phyloP scores from a whole-genome alignment of 2,329 filamentous ascomycete genomes.

The Colletotrichum tanaceti region DNA sequence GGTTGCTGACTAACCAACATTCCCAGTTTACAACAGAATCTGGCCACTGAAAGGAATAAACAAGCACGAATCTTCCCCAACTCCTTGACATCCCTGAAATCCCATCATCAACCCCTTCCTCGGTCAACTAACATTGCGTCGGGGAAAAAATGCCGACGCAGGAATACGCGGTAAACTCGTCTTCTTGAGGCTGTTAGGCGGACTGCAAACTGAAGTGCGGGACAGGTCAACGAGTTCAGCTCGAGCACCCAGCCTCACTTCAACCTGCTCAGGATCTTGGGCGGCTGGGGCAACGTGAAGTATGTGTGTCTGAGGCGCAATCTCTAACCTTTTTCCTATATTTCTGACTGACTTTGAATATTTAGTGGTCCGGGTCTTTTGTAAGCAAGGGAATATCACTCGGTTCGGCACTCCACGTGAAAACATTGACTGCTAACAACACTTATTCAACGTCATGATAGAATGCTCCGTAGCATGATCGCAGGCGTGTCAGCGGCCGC shows the following conservation, averaged over 20 bases:
- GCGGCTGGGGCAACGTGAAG: slow-evolving; percentile 43
- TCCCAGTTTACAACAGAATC: no score
- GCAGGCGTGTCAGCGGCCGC: slow-evolving; percentile 42
- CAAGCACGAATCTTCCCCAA: no score
- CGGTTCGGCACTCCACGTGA: no score
- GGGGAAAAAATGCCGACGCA: background rate
- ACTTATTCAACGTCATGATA: no score
- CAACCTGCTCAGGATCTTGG: slow-evolving; percentile 38
- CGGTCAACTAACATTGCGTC: no score
- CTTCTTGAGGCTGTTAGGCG: no score
- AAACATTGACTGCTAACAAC: background rate
- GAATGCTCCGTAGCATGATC: slow-evolving; percentile 45
- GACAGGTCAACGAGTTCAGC: slow-evolving; percentile 22
- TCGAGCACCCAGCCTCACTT: slow-evolving; percentile 13
- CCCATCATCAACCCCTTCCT: no score
- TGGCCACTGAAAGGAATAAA: no score
- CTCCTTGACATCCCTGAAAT: background rate
- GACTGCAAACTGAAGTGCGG: no score
- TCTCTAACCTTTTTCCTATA: accelerated
- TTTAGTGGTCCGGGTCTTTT: slow-evolving; percentile 26
- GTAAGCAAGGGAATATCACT: background rate
- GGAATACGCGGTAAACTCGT: slow-evolving; percentile 15
- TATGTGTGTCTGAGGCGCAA: background rate
- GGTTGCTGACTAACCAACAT: no score
- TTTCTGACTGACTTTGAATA: background rate